Evolutionary conservation across 169 alveolate genomes (phyloP).

Genomic region (Eimeria brunetti): DNA sequence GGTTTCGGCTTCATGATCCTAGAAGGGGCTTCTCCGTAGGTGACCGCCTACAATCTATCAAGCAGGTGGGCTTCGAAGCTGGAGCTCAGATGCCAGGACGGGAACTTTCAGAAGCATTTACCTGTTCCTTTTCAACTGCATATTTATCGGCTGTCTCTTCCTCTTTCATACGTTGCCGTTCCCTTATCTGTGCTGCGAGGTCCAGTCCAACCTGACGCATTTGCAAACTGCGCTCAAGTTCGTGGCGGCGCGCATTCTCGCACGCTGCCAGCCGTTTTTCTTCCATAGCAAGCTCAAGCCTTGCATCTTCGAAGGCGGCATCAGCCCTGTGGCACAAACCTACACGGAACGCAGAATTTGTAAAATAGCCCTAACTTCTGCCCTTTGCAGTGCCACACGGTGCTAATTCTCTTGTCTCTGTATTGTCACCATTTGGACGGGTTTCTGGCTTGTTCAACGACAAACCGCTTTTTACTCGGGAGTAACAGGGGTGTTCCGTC

Average conservation of each 20-base stretch:
- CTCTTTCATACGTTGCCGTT: conserved; percentile 24
- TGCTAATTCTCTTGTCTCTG: not conserved
- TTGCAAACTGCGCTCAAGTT: conserved; percentile 52
- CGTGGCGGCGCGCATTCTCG: conserved; percentile 53
- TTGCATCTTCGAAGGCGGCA: conserved; percentile 60
- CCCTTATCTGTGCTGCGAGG: conserved; percentile 44
- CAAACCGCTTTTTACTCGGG: not conserved
- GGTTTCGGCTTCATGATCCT: not conserved
- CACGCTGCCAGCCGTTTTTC: conserved; percentile 62
- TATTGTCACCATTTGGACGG: not conserved
- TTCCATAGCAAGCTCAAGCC: conserved; percentile 62
- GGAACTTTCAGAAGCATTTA: not conserved
- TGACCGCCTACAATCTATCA: not conserved
- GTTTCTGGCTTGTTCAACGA: not conserved
- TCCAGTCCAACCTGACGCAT: conserved; percentile 46
- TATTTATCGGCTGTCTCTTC: conserved; percentile 48
- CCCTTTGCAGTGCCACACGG: not conserved
- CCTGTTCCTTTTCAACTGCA: conserved; percentile 51
- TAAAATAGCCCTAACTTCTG: not conserved
- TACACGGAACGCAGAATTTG: not conserved
- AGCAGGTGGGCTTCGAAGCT: not conserved
- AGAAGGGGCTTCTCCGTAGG: not conserved
- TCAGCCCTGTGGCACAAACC: conserved; percentile 33
- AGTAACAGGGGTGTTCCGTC: not conserved
- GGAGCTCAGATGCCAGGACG: not conserved